These are phyloP conservation scores for Monotropa hypopitys DNA, from an alignment of 179 eudicot species.

Conservation along the genomic window DNA sequence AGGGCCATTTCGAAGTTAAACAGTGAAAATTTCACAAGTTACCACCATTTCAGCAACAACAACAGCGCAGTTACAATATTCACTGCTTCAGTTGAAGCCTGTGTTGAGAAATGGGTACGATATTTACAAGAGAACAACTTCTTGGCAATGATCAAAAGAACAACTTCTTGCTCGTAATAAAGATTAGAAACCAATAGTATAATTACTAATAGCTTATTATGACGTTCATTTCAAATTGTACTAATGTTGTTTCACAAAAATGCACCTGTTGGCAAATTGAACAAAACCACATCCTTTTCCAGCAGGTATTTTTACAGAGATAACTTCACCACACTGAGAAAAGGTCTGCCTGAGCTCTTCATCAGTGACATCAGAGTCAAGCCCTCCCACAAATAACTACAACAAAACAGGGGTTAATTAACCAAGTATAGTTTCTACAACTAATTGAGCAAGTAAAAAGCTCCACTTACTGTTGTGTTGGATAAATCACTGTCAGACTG, in stretches of 20 bases:
- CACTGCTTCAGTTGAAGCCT: not conserved
- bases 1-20: not conserved
- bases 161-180: not conserved
- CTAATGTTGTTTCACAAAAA: not conserved
- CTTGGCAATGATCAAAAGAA: not conserved
- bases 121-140: not conserved
- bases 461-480: slow-evolving; percentile 65
- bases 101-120: not conserved
- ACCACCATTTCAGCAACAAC: not conserved
- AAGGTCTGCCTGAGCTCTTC: slow-evolving; percentile 87
- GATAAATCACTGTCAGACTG: slow-evolving; percentile 77
- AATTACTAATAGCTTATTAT: not conserved
- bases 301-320: slow-evolving; percentile 78
- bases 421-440: not conserved
- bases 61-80: not conserved
- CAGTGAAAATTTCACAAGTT: not conserved
- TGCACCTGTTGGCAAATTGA: slow-evolving; percentile 76
- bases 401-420: not conserved
- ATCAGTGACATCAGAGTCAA: slow-evolving; percentile 69
- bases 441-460: slow-evolving; percentile 1
- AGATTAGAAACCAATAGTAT: not conserved
- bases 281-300: slow-evolving; percentile 97
- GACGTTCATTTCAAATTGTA: not conserved
- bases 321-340: slow-evolving; percentile 76
- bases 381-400: slow-evolving; percentile 95